Conservation (phyloP, 2,329 filamentous ascomycete species). For the Fusarium paranaense region DNA sequence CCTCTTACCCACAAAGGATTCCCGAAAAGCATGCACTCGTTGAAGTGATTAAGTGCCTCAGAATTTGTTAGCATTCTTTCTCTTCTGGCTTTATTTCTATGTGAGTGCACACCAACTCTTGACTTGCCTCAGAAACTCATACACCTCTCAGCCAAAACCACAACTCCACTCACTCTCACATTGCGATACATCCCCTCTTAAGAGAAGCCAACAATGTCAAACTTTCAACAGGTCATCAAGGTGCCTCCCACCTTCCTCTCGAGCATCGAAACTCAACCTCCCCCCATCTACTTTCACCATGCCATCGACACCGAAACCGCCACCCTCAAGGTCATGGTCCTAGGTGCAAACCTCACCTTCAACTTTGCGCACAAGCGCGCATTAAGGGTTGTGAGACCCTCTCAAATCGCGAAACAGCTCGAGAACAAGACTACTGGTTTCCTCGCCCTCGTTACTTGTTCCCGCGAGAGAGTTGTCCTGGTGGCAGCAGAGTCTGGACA, state of each 20-base stretch:
- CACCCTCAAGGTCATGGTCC: slow-evolving; percentile 45
- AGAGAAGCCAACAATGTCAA: slow-evolving; percentile 11
- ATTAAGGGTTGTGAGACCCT: neutral
- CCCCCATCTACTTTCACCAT: slow-evolving; percentile 49
- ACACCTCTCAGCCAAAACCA: slow-evolving; percentile 4
- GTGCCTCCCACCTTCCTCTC: slow-evolving; percentile 37
- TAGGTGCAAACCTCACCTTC: slow-evolving; percentile 48
- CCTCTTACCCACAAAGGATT: neutral
- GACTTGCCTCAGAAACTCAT: slow-evolving; percentile 5
- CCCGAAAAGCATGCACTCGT: neutral
- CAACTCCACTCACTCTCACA: neutral
- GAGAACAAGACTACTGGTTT: slow-evolving; percentile 50
- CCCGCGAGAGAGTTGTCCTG: slow-evolving; percentile 42
- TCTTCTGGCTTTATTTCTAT: neutral
- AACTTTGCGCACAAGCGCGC: slow-evolving; percentile 46
- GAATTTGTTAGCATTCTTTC: neutral
- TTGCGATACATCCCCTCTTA: neutral
- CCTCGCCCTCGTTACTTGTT: slow-evolving; percentile 37
- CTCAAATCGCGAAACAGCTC: slow-evolving; percentile 24
- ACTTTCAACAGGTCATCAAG: slow-evolving; percentile 7
- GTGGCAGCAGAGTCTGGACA: slow-evolving; percentile 51
- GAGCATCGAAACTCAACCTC: slow-evolving; percentile 22
- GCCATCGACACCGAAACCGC: slow-evolving; percentile 39
- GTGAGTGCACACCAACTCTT: slow-evolving; percentile 1
- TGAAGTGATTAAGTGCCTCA: neutral